Base-by-base conservation (phyloP, 2,329 filamentous ascomycete genomes). In the Talaromyces albobiverticillius region DNA sequence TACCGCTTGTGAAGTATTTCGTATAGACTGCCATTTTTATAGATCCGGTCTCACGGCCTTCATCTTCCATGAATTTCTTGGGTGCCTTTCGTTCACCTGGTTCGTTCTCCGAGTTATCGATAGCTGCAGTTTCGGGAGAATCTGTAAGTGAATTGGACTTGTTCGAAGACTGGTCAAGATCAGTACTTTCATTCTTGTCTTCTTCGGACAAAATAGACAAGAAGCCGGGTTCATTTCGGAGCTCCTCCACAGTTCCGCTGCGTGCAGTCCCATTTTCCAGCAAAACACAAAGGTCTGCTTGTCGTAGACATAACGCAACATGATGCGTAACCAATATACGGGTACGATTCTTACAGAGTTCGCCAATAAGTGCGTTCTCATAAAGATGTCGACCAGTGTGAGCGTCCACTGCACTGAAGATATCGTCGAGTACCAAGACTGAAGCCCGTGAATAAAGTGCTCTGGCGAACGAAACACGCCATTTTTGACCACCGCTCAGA, bases 241-340 rank as follows among this genome's bases (percentile, higher is more conserved):
- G 64, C 18, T 90, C 85, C 0, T 83, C 80, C 1, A 88, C 75
- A 1, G 84, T 71, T 0, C 88, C 89, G 3, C 84, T 79, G 40
- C 85, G 76, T 7, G 87, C 79, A 8, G 75, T 77, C 8, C 88
- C 89, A 51, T 89, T 82, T 23, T 83, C 85, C 2, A 94, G 80
- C 57, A 89, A 82, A 4, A 92, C 85, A 6, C 89, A 77, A 61
- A 88, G 93, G 62, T 88, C 88, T 6, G 89, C 84, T 64, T 82
- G 82, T 11, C 87, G 78, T 53, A 89, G 79, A 59, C 85, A 88
- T 2, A 93, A 77, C 2, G 82, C 82, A 16, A 91, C 85, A 62
- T 93, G 88, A 64, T 94, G 89, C 0, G 89, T 94, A 22, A 91
- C 89, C 3, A 94, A 74, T 45, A 94, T 89, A 29, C 89, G 77